These are phyloP conservation scores for Boletus hoseneyae DNA, from an alignment of 1,284 basidiomycete genomes.

Conservation along the genomic window DNA sequence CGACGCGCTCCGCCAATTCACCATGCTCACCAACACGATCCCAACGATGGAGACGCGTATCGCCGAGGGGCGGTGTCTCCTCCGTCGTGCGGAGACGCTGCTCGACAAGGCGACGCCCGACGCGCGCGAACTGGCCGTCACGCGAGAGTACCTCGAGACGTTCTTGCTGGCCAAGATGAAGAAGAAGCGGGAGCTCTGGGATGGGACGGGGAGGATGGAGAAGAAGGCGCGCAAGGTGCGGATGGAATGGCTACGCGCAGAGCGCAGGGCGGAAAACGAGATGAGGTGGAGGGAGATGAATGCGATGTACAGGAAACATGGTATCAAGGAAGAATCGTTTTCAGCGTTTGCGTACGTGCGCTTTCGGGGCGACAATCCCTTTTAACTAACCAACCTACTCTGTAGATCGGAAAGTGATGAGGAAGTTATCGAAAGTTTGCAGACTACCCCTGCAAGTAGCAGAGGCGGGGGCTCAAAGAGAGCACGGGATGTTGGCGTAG, in stretches of 20 bases:
- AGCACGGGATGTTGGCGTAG: neutral
- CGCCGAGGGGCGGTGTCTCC: conserved; percentile 20
- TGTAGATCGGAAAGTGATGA: conserved; percentile 27
- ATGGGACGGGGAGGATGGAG: conserved; percentile 32
- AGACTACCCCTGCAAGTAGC: conserved; percentile 26
- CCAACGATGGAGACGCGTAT: conserved; percentile 23
- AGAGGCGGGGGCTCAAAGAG: conserved; percentile 18
- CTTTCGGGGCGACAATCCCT: neutral
- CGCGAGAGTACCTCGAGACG: conserved; percentile 28
- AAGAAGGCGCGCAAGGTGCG: conserved; percentile 33
- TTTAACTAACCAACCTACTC: neutral
- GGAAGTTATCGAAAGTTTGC: conserved; percentile 25
- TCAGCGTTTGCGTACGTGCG: conserved; percentile 23
- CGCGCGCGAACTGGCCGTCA: conserved; percentile 22
- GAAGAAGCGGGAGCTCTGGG: conserved; percentile 29
- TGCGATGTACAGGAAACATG: conserved; percentile 6
- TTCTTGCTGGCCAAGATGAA: conserved; percentile 29
- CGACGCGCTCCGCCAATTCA: conserved; percentile 29
- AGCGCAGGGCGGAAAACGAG: conserved; percentile 20
- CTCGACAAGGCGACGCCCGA: conserved; percentile 20
- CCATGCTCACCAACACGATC: conserved; percentile 20
- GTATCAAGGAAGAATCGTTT: conserved; percentile 17
- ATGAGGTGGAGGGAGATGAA: conserved; percentile 26
- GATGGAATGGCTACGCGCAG: conserved; percentile 34
- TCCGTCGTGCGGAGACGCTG: conserved; percentile 16